A percentile compares a stretch with the other conserved stretches of the same genome.
Evolutionary conservation across 2,329 filamentous ascomycete genomes (phyloP).

Genomic region (Lomentospora prolificans): DNA sequence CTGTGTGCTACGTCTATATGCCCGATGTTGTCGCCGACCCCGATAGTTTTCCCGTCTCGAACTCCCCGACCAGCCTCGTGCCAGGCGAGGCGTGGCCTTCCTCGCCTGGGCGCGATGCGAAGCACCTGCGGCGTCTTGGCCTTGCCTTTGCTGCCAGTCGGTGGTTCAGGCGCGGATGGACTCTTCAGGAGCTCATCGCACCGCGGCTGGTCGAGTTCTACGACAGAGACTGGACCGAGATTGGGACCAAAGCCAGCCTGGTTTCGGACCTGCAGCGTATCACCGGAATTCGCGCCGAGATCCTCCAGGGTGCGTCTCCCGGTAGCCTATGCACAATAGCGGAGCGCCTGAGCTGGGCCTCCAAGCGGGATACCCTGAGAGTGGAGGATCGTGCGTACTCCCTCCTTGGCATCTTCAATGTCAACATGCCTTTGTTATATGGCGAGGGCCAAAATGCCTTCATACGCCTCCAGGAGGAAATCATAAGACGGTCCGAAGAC

Average conservation of each 20-base stretch:
- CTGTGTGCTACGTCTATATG: slow-evolving; percentile 17
- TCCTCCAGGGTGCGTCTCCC: neutral
- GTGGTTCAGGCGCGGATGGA: slow-evolving; percentile 15
- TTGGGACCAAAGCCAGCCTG: slow-evolving; percentile 7
- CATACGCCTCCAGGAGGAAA: slow-evolving; percentile 23
- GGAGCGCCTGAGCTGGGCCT: slow-evolving; percentile 25
- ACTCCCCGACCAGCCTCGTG: neutral
- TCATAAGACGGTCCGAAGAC: slow-evolving; percentile 21
- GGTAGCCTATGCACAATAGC: slow-evolving; percentile 14
- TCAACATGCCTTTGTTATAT: slow-evolving; percentile 26
- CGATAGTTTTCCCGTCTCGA: neutral
- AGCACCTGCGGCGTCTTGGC: neutral
- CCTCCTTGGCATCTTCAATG: slow-evolving; percentile 23
- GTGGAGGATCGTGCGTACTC: slow-evolving; percentile 24
- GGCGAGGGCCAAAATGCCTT: slow-evolving; percentile 25
- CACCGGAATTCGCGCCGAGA: slow-evolving; percentile 9
- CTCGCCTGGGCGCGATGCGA: neutral
- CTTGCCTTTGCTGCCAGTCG: slow-evolving; percentile 7
- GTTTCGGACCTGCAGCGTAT: slow-evolving; percentile 6
- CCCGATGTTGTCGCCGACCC: slow-evolving; percentile 12
- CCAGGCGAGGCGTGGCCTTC: neutral
- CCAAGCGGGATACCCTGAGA: slow-evolving; percentile 19
- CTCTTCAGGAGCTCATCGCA: slow-evolving; percentile 14
- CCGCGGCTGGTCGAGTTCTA: slow-evolving; percentile 12
- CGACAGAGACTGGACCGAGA: slow-evolving; percentile 9